Percentiles rank a stretch among this genome's conserved stretches.
Evolutionary conservation across 2,329 filamentous ascomycete species (phyloP).

Genomic region (Fusarium pseudograminearum): DNA sequence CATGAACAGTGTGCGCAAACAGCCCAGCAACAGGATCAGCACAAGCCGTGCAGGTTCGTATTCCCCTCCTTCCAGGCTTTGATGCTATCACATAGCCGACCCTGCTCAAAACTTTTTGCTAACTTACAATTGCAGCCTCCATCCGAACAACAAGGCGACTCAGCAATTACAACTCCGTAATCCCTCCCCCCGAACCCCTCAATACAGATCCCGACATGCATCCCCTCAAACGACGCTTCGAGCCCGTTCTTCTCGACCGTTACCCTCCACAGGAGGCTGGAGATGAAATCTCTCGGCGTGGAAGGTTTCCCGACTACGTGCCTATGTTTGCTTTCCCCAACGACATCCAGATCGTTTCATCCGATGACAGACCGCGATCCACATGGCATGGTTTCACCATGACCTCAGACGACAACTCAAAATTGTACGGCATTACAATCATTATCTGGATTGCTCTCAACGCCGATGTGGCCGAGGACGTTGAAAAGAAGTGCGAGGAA

Average conservation of each 20-base stretch:
- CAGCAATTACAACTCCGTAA: constrained; percentile 98
- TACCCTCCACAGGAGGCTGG: constrained; percentile 87
- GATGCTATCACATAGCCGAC: not conserved
- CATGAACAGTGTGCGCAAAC: constrained; percentile 94
- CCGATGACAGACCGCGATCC: constrained; percentile 91
- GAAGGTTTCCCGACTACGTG: constrained; percentile 94
- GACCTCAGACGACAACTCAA: constrained; percentile 92
- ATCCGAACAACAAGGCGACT: constrained; percentile 85
- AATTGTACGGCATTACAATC: constrained; percentile 90
- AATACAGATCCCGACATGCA: constrained; percentile 94
- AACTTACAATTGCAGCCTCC: constrained; percentile 59
- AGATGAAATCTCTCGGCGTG: constrained; percentile 83
- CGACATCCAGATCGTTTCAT: constrained; percentile 95
- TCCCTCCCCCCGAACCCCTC: constrained; percentile 90
- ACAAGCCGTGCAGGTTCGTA: constrained; percentile 51
- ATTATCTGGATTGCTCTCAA: constrained; percentile 94
- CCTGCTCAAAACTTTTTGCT: constrained; percentile 39
- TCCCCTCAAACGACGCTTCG: constrained; percentile 91
- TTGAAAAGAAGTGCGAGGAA: constrained; percentile 84
- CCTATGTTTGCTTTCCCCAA: constrained; percentile 99
- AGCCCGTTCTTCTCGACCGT: constrained; percentile 93
- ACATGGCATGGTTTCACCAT: constrained; percentile 99
- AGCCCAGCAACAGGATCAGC: constrained; percentile 78
- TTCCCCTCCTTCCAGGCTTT: not conserved
- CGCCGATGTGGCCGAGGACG: constrained; percentile 81